Base-by-base conservation (phyloP, 2,329 filamentous ascomycete species). In the Pseudocercospora cruenta region DNA sequence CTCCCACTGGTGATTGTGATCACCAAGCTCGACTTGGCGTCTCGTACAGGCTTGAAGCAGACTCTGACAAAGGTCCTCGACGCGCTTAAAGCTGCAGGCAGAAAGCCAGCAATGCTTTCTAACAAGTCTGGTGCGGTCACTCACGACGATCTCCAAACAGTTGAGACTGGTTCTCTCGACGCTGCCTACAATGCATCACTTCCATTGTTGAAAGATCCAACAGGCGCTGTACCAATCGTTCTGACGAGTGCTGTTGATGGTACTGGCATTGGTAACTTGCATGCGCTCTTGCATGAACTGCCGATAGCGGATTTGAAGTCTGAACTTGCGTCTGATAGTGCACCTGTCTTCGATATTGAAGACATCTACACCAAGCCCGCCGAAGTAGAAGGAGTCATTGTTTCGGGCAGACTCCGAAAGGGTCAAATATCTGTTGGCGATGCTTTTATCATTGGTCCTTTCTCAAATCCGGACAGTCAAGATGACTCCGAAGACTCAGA, bases 21-120 rank as follows among this genome's bases (percentile, higher is more conserved):
- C 65, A 98, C 95, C 0, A 99, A 98, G 76, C 85, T 96, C 67
- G 95, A 99, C 72, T 79, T 96, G 51, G 93, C 93, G 16, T 94
- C 90, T 14, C 93, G 90, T 70, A 78, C 82, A 10, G 88, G 88
- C 9, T 78, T 98, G 8, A 87, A 89, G 63, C 86, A 86, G 59
- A 93, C 88, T 0, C 81, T 98, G 67, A 86, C 86, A 16, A 91
- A 89, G 71, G 82, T 97, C 1, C 82, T 98, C 33, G 90, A 92
- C 0, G 85, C 87, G 1, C 82, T 98, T 58, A 98, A 97, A 79
- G 84, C 86, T 16, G 86, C 87, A 26, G 91, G 91, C 3, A 87
- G 92, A 65, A 87, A 85, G 58, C 94, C 94, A 0, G 87, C 88
- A 63, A 89, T 97, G 65, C 78, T 97, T 66, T 21, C 63, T 54